A percentile compares a stretch with the other conserved stretches of the same genome.
Evolutionary conservation across 2,329 filamentous ascomycete species (phyloP).

Genomic region (Ophidiomyces ophidiicola): DNA sequence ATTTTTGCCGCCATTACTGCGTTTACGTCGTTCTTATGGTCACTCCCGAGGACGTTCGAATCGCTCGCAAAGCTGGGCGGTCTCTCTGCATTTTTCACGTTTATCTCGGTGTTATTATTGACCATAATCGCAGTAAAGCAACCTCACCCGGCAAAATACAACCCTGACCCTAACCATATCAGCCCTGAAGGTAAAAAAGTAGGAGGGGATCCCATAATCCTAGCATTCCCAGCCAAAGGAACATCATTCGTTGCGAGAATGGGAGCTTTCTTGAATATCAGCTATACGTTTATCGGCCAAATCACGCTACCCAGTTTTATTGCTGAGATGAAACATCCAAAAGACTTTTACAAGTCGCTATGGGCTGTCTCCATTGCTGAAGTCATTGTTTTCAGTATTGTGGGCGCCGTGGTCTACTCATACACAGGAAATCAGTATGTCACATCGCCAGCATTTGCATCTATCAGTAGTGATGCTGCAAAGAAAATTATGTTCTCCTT

Average conservation of each 20-base stretch:
- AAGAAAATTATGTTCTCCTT: conserved; percentile 87
- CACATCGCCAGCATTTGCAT: conserved; percentile 76
- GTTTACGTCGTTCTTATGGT: conserved; percentile 63
- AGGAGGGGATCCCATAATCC: conserved; percentile 54
- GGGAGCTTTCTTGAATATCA: conserved; percentile 88
- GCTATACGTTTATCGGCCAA: conserved; percentile 91
- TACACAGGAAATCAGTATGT: conserved; percentile 85
- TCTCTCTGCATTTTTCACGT: conserved; percentile 73
- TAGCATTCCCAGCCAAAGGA: conserved; percentile 52
- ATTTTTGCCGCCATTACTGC: conserved; percentile 64
- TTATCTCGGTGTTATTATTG: conserved; percentile 74
- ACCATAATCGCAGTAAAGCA: conserved; percentile 72
- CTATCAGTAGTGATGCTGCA: conserved; percentile 58
- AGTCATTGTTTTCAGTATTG: conserved; percentile 70
- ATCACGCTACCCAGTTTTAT: conserved; percentile 92
- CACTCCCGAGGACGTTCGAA: conserved; percentile 73
- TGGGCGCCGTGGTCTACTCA: conserved; percentile 70
- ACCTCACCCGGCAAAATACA: conserved; percentile 57
- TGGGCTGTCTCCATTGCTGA: conserved; percentile 85
- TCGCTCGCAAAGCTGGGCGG: conserved; percentile 69
- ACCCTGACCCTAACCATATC: conserved; percentile 34
- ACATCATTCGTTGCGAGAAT: conserved; percentile 74
- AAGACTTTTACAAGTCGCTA: conserved; percentile 83
- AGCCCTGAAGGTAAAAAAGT: conserved; percentile 19
- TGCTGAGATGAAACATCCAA: conserved; percentile 72